Base-by-base conservation (phyloP, 2,329 filamentous ascomycete genomes). In the Berkeleyomyces rouxiae region DNA sequence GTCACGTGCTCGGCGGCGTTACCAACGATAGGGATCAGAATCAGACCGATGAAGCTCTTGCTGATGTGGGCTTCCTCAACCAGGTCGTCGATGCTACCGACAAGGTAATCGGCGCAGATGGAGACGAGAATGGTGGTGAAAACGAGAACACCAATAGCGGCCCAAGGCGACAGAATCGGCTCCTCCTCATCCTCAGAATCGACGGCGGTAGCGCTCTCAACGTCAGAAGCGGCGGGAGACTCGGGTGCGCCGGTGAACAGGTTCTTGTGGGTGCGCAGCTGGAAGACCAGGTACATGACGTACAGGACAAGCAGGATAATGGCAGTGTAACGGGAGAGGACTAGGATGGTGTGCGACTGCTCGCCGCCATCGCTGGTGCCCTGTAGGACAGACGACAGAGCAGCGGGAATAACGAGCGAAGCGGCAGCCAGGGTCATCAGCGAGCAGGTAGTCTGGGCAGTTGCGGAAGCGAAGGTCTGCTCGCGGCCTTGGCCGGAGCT, bases 1-100 rank as follows among this genome's bases (percentile, higher is more conserved):
- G 88, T 91, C 46, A 90, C 87, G 69, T 91, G 87, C 72, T 91
- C 87, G 2, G 87, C 87, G 1, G 87, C 87, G 68, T 90, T 90
- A 51, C 87, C 87, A 40, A 90, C 87, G 67, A 90, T 90, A 2
- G 87, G 87, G 58, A 90, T 86, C 23, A 90, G 75, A 59, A 90
- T 88, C 58, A 90, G 76, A 76, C 87, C 87, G 68, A 91, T 89
- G 68, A 91, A 91, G 1, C 84, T 88, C 73, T 87, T 87, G 76
- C 84, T 89, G 71, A 91, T 87, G 65, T 84, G 79, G 1, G 83
- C 82, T 51, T 77, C 82, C 67, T 82, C 78, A 33, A 90, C 87
- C 57, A 91, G 80, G 37, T 78, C 77, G 67, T 90, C 86, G 68
- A 90, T 90, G 69, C 84, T 88, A 68, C 82, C 84, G 42, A 91